Evolutionary conservation across 2,329 filamentous ascomycete genomes (phyloP), one percentile per base, ranked within the genome.

Genomic region (Fusarium denticulatum): DNA sequence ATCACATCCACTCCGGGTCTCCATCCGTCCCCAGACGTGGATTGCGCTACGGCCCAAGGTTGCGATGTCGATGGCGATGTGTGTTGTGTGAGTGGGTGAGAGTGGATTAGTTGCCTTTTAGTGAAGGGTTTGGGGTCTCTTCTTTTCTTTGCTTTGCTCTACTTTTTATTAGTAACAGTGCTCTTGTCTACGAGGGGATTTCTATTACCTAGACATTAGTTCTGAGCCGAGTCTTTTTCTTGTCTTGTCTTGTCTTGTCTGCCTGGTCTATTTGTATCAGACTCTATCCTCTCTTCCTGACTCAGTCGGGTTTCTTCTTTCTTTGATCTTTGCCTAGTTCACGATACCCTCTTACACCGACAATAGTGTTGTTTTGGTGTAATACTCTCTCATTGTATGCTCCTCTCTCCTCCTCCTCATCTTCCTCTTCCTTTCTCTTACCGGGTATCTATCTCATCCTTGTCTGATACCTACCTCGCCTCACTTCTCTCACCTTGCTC

Each of bases 11-110:
- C 75, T 73, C 69, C 52, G 60, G 76, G 69, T 72, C 67, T 70
- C 74, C 72, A 76, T 77, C 75, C 76, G 55, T 43, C 72, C 72
- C 72, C 72, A 74, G 72, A 74, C 72, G 67, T 74, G 67, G 73
- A 73, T 77, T 77, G 64, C 67, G 24, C 56, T 59, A 59, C 56
- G 56, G 42, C 20, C 20, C 42, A 59, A 59, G 70, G 71, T 69
- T 66, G 63, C 50, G 71, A 74, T 47, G 45, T 20, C 20, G 60
- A 67, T 53, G 62, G 32, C 15, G 56, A 59, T 50, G 39, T 24
- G 32, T 67, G 62, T 67, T 64, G 61, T 74, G 61, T 69, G 69
- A 67, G 60, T 64, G 69, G 63, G 55, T 61, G 49, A 57, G 42
- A 50, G 56, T 59, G 56, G 56, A 32, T 42, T 55, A 55, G 34